Evolutionary conservation across 306 rosid species (phyloP), one percentile per base, ranked within the genome.

Genomic region (Vachellia pachyceras): DNA sequence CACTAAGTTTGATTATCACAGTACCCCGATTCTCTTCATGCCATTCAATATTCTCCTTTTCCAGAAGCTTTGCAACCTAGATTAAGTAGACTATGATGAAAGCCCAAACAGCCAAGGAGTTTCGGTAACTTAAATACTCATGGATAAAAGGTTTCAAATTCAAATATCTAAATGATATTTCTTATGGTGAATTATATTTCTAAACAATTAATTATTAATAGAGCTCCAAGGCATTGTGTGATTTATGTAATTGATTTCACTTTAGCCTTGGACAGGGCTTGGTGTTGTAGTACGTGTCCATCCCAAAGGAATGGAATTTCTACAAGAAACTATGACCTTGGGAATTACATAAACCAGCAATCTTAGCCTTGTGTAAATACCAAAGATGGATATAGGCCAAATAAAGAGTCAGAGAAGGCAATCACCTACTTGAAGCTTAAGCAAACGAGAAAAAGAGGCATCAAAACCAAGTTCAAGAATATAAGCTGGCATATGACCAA

Each of bases 1-100:
- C 90, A 68, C 44, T 42, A 15, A 90, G 90, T 86, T 93, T 91
- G 77, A 95, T 83, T 73, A 95, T 76, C 85, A 95, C 84, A 10
- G 86, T 88, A 76, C 99, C 99, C 42, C 45, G 87, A 74, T 93
- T 95, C 85, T 93, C 99, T 80, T 93, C 98, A 1, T 73, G 73
- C 98, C 97, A 93, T 85, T 86, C 83, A 29, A 93, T 77, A 36
- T 85, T 88, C 82, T 93, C 98, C 37, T 75, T 75, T 20, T 90
- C 77, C 84, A 90, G 60, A 33, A 95, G 97, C 55, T 87, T 79
- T 52, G 80, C 72, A 65, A 89, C 92, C 99, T 95, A 89, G 73
- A 69, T 36, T 54, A 61, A 69, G 49, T 58, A 88, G 77, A 82
- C 45, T 9, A 60, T 42, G 36, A 64, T 60, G 22, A 78, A 83